phyloP scores from a whole-genome alignment of 2,329 filamentous ascomycete species.

The Fusarium sp. region DNA sequence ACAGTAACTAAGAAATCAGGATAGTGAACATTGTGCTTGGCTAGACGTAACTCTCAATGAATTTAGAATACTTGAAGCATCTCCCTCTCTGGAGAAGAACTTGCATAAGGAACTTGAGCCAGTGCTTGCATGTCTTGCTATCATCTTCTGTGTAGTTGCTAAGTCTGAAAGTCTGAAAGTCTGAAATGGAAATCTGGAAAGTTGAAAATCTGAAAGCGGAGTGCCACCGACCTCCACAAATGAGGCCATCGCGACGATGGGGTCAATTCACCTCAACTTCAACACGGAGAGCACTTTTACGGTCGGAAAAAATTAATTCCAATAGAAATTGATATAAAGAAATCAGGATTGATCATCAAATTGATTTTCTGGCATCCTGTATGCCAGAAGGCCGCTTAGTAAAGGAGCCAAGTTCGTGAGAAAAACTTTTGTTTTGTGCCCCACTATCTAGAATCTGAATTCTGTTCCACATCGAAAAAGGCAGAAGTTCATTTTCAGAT shows the following conservation, averaged over 20 bases:
- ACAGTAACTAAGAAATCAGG: fast-evolving
- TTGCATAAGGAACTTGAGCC: no score
- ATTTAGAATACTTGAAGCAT: no score
- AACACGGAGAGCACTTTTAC: fast-evolving
- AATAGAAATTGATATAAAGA: fast-evolving
- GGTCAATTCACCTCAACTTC: neutral
- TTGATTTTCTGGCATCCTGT: fast-evolving
- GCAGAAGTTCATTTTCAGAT: no score
- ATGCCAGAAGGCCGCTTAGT: fast-evolving
- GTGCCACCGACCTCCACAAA: neutral
- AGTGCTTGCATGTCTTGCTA: no score
- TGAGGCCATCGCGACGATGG: neutral
- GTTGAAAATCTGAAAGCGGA: no score
- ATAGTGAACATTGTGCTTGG: no score
- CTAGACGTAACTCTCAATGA: no score
- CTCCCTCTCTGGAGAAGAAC: no score
- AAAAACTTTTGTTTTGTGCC: neutral
- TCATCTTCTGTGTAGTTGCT: no score
- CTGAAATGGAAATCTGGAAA: no score
- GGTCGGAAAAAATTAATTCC: neutral
- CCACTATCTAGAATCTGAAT: neutral
- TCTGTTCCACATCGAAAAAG: no score
- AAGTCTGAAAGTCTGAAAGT: no score
- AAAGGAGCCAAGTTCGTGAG: neutral
- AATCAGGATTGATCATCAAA: fast-evolving